Base-by-base conservation (phyloP, 495 filamentous ascomycete species). In the Penicillium pulvis region DNA sequence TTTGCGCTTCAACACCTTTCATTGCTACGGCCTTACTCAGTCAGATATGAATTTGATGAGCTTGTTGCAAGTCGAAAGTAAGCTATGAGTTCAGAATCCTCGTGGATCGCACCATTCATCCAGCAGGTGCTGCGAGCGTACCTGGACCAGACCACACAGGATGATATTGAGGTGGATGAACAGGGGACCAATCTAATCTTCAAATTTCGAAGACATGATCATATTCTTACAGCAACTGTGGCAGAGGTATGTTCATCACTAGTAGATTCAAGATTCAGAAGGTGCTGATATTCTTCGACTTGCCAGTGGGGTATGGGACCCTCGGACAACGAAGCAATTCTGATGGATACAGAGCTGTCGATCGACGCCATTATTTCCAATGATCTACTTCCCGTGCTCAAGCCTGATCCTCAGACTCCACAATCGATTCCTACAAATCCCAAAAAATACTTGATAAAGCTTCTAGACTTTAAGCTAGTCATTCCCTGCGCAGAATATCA, bases 101-200 rank as follows among this genome's bases (percentile, higher is more conserved):
- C 63, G n/a, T 79, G 74, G 75, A 70, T 77, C n/a, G 59, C 59
- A 17, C 30, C 61, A 24, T 56, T 72, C 28, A 62, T 73, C 53
- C 66, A 73, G 59, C 51, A 56, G 48, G 69, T 59, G 43, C 61
- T 77, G 30, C 58, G 54, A 8, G 61, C 41, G 33, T 75, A 71
- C 31, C 51, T 60, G 24, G 59, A 53, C 12, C 43, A 58, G 41
- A 24, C 20, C 19, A 49, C 62, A 33, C n/a, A 44, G 26, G 28
- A 58, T 46, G 51, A 23, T 12, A 45, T 71, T 33, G 51, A 70
- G 9, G 59, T 70, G 41, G 65, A 76, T 45, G 75, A 81, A 44
- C 65, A 78, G 66, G 77, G 75, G 7, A 69, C 72, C 52, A 74
- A 68, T 24, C 54, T 81, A 41, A 71, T 64, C 12, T 75, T 81